phyloP scores from a whole-genome alignment of 768 basidiomycete genomes.

The Tulasnella calospora region DNA sequence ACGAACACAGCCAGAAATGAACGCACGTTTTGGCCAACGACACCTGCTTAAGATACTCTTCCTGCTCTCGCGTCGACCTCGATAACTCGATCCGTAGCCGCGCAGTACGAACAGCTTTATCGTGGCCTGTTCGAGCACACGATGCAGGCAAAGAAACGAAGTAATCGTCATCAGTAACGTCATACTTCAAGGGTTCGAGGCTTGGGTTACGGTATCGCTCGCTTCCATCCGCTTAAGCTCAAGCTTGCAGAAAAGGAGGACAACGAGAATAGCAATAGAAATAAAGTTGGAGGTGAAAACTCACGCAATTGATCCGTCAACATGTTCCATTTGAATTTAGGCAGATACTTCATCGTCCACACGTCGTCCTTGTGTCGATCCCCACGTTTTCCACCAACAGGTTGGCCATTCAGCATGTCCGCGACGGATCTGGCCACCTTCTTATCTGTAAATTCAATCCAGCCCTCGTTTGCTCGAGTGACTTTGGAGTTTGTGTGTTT shows the following conservation, averaged over 20 bases:
- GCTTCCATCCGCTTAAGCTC: background rate
- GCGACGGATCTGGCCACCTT: conserved; percentile 83
- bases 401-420: conserved; percentile 91
- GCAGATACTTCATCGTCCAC: conserved; percentile 99
- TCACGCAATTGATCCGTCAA: conserved; percentile 94
- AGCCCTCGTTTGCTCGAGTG: conserved; percentile 89
- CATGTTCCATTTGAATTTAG: conserved; percentile 98
- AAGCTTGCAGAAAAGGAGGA: background rate
- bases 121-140: conserved; percentile 75
- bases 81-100: conserved; percentile 88
- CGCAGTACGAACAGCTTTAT: conserved; percentile 68
- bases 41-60: conserved; percentile 89
- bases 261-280: background rate
- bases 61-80: conserved; percentile 82
- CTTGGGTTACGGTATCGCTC: background rate
- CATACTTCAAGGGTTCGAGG: background rate
- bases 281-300: conserved; percentile 40
- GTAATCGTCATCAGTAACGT: background rate
- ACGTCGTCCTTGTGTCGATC: conserved; percentile 92
- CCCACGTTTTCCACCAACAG: conserved; percentile 91
- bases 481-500: conserved; percentile 82
- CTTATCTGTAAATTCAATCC: conserved; percentile 98
- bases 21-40: conserved; percentile 57
- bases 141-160: background rate
- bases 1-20: background rate